phyloP scores from a whole-genome alignment of 2,329 filamentous ascomycete species.

The Epichloe glyceriae region DNA sequence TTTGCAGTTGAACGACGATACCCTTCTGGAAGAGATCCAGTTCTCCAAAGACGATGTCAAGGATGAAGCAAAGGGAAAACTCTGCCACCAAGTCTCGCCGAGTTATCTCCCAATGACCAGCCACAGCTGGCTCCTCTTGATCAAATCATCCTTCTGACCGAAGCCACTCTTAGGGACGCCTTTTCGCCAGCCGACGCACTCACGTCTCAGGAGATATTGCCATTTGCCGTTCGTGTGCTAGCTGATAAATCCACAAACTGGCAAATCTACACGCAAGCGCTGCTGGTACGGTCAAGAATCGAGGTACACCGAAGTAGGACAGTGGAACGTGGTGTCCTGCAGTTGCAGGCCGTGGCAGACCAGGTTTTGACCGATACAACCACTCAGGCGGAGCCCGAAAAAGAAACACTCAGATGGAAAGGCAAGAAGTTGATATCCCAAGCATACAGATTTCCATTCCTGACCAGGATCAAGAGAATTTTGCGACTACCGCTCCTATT shows the following conservation, averaged over 20 bases:
- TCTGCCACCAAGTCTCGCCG: conserved; percentile 48
- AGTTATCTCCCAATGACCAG: conserved; percentile 64
- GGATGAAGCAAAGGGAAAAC: conserved; percentile 21
- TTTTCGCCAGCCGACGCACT: conserved; percentile 71
- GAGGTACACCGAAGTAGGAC: conserved; percentile 81
- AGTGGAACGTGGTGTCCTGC: conserved; percentile 75
- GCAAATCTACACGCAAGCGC: conserved; percentile 92
- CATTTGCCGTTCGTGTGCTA: conserved; percentile 79
- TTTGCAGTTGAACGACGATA: conserved; percentile 80
- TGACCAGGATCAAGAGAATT: conserved; percentile 14
- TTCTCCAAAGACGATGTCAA: conserved; percentile 48
- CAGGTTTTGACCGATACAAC: conserved; percentile 81
- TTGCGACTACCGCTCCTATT: conserved; percentile 1
- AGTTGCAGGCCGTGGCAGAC: conserved; percentile 89
- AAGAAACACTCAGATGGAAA: conserved; percentile 13
- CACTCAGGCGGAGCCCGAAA: conserved; percentile 18
- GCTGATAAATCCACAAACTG: conserved; percentile 87
- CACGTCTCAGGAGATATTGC: conserved; percentile 85
- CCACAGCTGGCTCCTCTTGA: conserved; percentile 73
- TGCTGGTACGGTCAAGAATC: conserved; percentile 79
- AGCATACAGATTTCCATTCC: conserved; percentile 31
- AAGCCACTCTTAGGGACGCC: conserved; percentile 78
- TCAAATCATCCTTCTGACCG: conserved; percentile 80
- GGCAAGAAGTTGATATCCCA: conserved; percentile 24
- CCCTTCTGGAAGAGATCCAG: conserved; percentile 73